These are phyloP conservation scores for Imleria badia DNA, from an alignment of 768 basidiomycete genomes.

Conservation along the genomic window DNA sequence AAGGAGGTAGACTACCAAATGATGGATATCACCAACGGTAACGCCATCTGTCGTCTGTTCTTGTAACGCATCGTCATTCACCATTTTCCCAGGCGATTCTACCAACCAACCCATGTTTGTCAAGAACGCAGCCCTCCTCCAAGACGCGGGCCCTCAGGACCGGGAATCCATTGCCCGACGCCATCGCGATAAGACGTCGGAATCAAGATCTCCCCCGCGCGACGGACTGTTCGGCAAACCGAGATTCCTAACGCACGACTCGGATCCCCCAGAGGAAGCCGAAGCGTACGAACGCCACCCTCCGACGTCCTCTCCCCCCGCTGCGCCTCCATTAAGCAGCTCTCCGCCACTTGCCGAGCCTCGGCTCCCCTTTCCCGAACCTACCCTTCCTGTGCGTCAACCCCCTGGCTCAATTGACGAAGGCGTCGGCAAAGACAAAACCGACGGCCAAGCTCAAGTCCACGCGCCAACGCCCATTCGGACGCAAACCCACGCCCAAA, in stretches of 20 bases:
- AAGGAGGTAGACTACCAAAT: conserved; percentile 30
- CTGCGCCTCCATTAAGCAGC: conserved; percentile 29
- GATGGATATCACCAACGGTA: conserved; percentile 41
- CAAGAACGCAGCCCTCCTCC: conserved; percentile 22
- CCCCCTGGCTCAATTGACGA: conserved; percentile 9
- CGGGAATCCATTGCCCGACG: background rate
- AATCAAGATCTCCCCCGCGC: background rate
- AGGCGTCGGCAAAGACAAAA: conserved; percentile 18
- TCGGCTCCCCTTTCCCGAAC: background rate
- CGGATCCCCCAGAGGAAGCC: conserved; percentile 18
- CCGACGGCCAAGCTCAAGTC: background rate
- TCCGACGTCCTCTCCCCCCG: conserved; percentile 17
- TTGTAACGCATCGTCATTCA: background rate
- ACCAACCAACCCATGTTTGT: conserved; percentile 15
- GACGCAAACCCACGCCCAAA: conserved; percentile 29
- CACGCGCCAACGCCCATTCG: conserved; percentile 17
- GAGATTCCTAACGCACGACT: conserved; percentile 28
- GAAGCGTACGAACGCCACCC: background rate
- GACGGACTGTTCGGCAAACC: conserved; percentile 35
- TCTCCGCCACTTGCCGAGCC: conserved; percentile 20
- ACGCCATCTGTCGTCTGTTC: background rate
- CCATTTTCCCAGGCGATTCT: conserved; percentile 3
- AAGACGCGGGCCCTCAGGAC: conserved; percentile 10
- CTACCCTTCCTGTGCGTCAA: background rate
- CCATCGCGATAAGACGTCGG: background rate